A percentile compares a stretch with the other conserved stretches of the same genome.
phyloP scores from a whole-genome alignment of 2,329 filamentous ascomycete species.

The Pseudogymnoascus sp. region DNA sequence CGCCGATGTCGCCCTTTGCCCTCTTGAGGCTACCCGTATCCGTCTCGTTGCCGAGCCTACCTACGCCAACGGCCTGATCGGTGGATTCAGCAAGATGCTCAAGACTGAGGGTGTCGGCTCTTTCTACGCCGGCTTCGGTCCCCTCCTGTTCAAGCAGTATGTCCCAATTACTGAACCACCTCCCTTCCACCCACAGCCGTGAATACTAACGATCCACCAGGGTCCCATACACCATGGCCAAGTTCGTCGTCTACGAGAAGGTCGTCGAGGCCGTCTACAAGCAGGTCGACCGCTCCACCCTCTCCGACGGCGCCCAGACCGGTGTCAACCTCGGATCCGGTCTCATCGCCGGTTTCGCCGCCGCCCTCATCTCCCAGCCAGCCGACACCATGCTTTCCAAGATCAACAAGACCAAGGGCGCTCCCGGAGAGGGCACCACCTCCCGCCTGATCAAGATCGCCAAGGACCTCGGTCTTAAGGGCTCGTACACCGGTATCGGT shows the following conservation, averaged over 20 bases:
- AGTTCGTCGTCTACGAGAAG: slow-evolving; percentile 93
- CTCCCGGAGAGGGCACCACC: slow-evolving; percentile 76
- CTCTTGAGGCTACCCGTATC: slow-evolving; percentile 87
- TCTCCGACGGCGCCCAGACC: slow-evolving; percentile 66
- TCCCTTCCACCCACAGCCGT: no score
- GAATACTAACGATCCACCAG: slow-evolving; percentile 36
- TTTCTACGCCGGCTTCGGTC: slow-evolving; percentile 88
- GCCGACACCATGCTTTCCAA: slow-evolving; percentile 91
- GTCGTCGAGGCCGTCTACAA: slow-evolving; percentile 68
- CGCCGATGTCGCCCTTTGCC: slow-evolving; percentile 78
- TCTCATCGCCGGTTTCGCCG: slow-evolving; percentile 76
- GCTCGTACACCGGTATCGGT: slow-evolving; percentile 74
- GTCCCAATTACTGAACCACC: no score
- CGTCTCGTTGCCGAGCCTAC: slow-evolving; percentile 83
- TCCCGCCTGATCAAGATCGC: slow-evolving; percentile 80
- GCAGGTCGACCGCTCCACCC: slow-evolving; percentile 60
- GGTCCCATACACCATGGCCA: slow-evolving; percentile 90
- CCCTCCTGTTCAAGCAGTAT: slow-evolving; percentile 78
- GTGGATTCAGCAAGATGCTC: slow-evolving; percentile 75
- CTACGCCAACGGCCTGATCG: slow-evolving; percentile 72
- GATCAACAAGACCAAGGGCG: slow-evolving; percentile 92
- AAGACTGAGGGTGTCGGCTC: slow-evolving; percentile 76
- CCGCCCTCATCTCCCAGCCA: slow-evolving; percentile 79
- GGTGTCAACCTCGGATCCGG: slow-evolving; percentile 72
- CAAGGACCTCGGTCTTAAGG: slow-evolving; percentile 73